A percentile compares a stretch with the other conserved stretches of the same genome.
These are phyloP conservation scores for Plasmodium sp. DNA, from an alignment of 169 alveolate species.

Conservation along the genomic window DNA sequence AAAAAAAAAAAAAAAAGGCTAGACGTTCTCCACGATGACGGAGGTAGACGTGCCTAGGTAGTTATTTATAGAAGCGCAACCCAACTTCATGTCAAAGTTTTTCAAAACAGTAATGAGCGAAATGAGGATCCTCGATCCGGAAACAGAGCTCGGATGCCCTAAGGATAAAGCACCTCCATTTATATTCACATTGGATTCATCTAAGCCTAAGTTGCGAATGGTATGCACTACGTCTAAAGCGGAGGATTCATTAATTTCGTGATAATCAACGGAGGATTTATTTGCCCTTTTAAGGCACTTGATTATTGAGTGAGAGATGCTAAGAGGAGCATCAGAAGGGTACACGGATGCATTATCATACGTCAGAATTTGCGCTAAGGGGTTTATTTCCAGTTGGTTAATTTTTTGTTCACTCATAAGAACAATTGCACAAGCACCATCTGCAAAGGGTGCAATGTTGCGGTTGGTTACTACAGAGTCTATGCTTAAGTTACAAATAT, in stretches of 20 bases:
- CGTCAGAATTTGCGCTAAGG: slow-evolving; percentile 75
- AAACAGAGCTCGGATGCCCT: slow-evolving; percentile 82
- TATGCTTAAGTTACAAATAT: slow-evolving; percentile 63
- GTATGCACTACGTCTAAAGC: slow-evolving; percentile 76
- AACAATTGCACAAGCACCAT: slow-evolving; percentile 64
- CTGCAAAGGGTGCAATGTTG: slow-evolving; percentile 70
- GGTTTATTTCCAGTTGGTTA: slow-evolving; percentile 43
- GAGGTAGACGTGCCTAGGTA: slow-evolving; percentile 78
- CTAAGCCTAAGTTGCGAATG: slow-evolving; percentile 68
- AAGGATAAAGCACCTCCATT: slow-evolving; percentile 79
- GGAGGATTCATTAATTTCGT: slow-evolving; percentile 80
- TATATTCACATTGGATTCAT: slow-evolving; percentile 76
- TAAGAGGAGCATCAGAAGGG: slow-evolving; percentile 67
- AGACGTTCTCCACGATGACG: slow-evolving; percentile 73
- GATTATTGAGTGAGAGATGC: slow-evolving; percentile 51
- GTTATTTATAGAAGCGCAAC: slow-evolving; percentile 79
- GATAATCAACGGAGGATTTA: slow-evolving; percentile 76
- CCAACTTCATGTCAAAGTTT: slow-evolving; percentile 76
- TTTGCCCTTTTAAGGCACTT: slow-evolving; percentile 24
- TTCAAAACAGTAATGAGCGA: slow-evolving; percentile 78
- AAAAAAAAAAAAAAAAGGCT: slow-evolving; percentile 8
- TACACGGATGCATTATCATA: slow-evolving; percentile 75
- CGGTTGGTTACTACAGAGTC: slow-evolving; percentile 41
- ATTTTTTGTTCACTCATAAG: slow-evolving; percentile 71
- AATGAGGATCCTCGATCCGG: slow-evolving; percentile 81